Conservation (phyloP, 768 basidiomycete genomes). For the Clathrus columnatus region DNA sequence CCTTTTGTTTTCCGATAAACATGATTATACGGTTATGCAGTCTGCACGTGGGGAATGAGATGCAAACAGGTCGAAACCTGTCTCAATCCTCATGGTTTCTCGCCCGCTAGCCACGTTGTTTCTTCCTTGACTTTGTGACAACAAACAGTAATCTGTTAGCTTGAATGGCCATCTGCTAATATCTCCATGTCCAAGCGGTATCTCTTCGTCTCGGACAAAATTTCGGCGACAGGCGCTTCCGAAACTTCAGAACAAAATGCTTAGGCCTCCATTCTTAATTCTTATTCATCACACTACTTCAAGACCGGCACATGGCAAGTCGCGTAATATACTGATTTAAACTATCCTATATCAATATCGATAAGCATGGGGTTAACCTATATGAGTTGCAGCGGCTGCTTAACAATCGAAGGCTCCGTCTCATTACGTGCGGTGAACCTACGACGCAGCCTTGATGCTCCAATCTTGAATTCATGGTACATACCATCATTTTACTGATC, state of each 20-base stretch:
- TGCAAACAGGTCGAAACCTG: neutral
- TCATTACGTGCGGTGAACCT: neutral
- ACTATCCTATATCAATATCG: neutral
- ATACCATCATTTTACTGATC: too few relatives aligned
- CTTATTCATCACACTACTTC: too few relatives aligned
- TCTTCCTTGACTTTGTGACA: neutral
- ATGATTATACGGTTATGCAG: neutral
- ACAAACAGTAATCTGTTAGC: neutral
- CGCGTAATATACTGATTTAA: neutral
- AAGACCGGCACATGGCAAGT: too few relatives aligned
- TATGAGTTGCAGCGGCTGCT: neutral
- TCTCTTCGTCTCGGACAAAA: too few relatives aligned
- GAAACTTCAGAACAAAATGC: too few relatives aligned
- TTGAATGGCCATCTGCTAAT: neutral
- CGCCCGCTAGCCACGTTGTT: neutral
- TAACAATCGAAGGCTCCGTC: neutral
- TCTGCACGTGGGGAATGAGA: neutral
- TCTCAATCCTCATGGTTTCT: neutral
- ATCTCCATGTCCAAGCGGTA: too few relatives aligned
- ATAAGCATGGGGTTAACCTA: neutral
- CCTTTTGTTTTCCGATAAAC: neutral
- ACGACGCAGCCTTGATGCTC: too few relatives aligned
- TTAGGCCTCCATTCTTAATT: too few relatives aligned
- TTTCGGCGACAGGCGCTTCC: too few relatives aligned
- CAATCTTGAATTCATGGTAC: too few relatives aligned